Evolutionary conservation across 2,329 filamentous ascomycete species (phyloP).

Genomic region (Cladosporium sp.): DNA sequence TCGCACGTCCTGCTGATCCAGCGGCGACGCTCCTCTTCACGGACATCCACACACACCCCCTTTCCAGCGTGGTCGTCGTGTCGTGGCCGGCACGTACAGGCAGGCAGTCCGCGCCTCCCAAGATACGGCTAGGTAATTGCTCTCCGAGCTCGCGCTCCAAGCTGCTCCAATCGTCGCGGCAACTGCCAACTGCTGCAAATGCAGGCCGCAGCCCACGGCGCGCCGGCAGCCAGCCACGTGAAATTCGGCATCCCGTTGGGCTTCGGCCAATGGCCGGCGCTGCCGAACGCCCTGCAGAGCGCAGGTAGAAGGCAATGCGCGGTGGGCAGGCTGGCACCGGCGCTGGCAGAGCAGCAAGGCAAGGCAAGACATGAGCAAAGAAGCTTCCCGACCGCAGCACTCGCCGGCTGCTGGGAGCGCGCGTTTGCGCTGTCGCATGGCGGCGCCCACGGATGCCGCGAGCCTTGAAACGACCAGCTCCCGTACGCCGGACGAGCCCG

Average conservation of each 20-base stretch:
- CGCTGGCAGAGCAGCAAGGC: background rate
- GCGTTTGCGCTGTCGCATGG: background rate
- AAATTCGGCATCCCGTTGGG: constrained; percentile 5
- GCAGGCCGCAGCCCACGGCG: background rate
- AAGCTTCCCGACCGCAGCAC: background rate
- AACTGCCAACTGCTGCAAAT: background rate
- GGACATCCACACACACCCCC: background rate
- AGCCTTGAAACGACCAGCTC: background rate
- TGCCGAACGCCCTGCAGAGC: background rate
- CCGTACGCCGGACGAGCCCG: background rate
- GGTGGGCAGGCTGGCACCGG: background rate
- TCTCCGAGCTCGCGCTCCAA: background rate
- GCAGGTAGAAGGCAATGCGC: background rate
- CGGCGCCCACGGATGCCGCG: background rate
- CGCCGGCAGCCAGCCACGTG: constrained; percentile 2
- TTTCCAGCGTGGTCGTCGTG: background rate
- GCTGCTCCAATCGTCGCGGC: constrained; percentile 1
- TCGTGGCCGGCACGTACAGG: background rate
- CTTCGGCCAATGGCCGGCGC: constrained; percentile 3
- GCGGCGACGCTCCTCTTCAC: background rate
- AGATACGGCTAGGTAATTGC: background rate
- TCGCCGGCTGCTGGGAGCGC: background rate
- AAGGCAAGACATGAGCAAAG: background rate
- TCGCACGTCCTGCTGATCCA: background rate
- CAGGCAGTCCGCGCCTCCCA: background rate